phyloP scores from a whole-genome alignment of 1,139 yeast genomes.

The Kodamaea suecica region DNA sequence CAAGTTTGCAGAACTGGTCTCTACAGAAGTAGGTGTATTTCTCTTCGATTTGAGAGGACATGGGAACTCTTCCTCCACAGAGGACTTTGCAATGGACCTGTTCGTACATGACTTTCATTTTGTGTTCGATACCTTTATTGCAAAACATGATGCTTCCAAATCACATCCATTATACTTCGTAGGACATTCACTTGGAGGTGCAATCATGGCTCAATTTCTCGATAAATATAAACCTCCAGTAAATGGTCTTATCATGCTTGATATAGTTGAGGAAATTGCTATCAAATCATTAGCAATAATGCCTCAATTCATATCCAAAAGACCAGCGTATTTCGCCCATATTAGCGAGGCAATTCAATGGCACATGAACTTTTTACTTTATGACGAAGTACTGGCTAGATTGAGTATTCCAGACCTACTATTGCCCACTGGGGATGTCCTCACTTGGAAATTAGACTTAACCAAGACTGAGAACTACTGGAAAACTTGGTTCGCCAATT shows the following conservation, averaged over 20 bases:
- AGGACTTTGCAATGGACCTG: constrained; percentile 47
- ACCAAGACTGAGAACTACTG: constrained; percentile 62
- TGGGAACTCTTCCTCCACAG: constrained; percentile 41
- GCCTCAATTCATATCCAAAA: constrained; percentile 55
- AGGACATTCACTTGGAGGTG: constrained; percentile 94
- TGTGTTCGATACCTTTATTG: constrained; percentile 40
- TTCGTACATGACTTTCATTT: constrained; percentile 56
- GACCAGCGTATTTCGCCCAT: constrained; percentile 59
- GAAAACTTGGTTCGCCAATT: constrained; percentile 74
- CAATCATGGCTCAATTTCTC: constrained; percentile 59
- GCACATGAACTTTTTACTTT: constrained; percentile 63
- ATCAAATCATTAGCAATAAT: constrained; percentile 63
- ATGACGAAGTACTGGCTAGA: constrained; percentile 60
- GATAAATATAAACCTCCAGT: constrained; percentile 22
- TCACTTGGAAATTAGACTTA: constrained; percentile 66
- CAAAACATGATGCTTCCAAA: constrained; percentile 13
- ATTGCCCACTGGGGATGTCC: constrained; percentile 15
- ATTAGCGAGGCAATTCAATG: constrained; percentile 70
- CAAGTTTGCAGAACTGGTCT: constrained; percentile 31
- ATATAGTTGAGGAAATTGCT: constrained; percentile 94
- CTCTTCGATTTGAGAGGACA: constrained; percentile 85
- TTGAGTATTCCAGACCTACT: constrained; percentile 69
- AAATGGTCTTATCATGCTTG: constrained; percentile 73
- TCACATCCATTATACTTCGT: constrained; percentile 43
- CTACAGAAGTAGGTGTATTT: constrained; percentile 53